Evolutionary conservation across 164 flowering plant species (phyloP).

Genomic region (Dillenia turbinata): DNA sequence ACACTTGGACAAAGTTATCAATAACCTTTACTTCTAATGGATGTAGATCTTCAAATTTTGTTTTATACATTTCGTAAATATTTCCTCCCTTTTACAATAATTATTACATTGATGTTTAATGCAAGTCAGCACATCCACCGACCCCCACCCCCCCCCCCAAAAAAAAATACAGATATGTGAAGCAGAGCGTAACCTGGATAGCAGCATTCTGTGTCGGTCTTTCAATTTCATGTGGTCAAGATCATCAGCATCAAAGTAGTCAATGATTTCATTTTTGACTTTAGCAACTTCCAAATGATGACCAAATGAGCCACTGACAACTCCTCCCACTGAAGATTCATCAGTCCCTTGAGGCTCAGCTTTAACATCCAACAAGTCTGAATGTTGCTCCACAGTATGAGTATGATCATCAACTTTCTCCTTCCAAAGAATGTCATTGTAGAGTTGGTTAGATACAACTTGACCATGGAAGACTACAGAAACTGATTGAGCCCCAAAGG

Average conservation of each 20-base stretch:
- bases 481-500: too few species aligned
- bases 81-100: too few species aligned
- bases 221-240: constrained; percentile 43
- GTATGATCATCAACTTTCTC: constrained; percentile 10
- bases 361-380: constrained; percentile 8
- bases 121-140: too few species aligned
- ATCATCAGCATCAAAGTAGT: constrained; percentile 21
- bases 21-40: too few species aligned
- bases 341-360: constrained; percentile 13
- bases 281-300: constrained; percentile 11
- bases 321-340: constrained; percentile 4
- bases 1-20: too few species aligned
- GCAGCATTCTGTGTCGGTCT: constrained; percentile 37
- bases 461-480: too few species aligned
- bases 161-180: constrained; percentile 5
- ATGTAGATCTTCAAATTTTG: too few species aligned
- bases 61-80: too few species aligned
- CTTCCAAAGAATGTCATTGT: constrained; percentile 5
- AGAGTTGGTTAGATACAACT: too few species aligned
- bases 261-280: constrained; percentile 15
- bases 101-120: too few species aligned
- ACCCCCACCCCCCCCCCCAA: too few species aligned
- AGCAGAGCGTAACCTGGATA: constrained; percentile 26
- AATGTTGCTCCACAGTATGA: constrained; percentile 4
- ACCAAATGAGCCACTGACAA: constrained; percentile 6